Conservation (phyloP, 2,329 filamentous ascomycete genomes). For the Pyricularia grisea region DNA sequence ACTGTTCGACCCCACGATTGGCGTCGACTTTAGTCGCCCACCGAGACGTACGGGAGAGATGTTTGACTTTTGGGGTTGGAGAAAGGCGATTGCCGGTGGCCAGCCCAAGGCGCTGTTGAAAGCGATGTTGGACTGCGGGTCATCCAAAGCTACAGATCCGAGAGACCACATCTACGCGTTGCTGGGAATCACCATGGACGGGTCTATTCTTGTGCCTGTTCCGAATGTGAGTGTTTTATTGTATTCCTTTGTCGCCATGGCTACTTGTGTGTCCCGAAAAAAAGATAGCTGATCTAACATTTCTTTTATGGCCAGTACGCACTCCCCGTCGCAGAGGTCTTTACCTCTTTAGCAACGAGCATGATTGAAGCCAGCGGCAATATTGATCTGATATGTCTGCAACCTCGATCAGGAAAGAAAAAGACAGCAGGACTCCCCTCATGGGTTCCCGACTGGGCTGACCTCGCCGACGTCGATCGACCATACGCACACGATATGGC, state of each 20-base stretch:
- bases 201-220: conserved; percentile 2
- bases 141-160: conserved; percentile 9
- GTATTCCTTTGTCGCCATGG: background rate
- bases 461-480: background rate
- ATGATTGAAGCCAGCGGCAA: conserved; percentile 7
- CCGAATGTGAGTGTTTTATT: background rate
- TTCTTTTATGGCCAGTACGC: background rate
- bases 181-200: conserved; percentile 9
- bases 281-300: background rate
- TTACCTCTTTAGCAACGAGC: conserved; percentile 4
- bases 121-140: conserved; percentile 6
- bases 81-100: background rate
- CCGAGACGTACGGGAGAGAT: conserved; percentile 7
- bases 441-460: conserved; percentile 10
- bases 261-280: background rate
- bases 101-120: background rate
- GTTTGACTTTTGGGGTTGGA: conserved; percentile 7
- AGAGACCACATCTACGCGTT: conserved; percentile 12
- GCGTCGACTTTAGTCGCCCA: conserved; percentile 6
- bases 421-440: conserved; percentile 10
- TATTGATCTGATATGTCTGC: conserved; percentile 9
- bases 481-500: background rate
- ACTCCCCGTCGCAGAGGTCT: conserved; percentile 6
- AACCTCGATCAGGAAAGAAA: conserved; percentile 7
- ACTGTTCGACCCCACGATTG: conserved; percentile 1